Conservation (phyloP, 805 yeast genomes). For the Saccharomycodes ludwigii region DNA sequence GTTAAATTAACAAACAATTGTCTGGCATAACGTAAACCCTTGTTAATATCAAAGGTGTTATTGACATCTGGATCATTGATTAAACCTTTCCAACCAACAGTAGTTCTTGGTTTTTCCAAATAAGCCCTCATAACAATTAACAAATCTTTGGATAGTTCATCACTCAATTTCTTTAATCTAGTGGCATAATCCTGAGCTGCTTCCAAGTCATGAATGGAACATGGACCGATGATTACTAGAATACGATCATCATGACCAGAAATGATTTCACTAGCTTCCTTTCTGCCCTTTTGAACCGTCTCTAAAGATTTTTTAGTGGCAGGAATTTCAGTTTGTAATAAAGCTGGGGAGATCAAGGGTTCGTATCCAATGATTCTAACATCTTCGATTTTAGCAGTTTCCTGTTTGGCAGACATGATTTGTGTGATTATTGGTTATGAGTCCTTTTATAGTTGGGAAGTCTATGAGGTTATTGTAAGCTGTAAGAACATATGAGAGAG, state of each 20-base stretch:
- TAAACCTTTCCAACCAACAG: conserved; percentile 98
- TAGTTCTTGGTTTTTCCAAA: conserved; percentile 94
- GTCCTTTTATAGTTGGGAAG: no score
- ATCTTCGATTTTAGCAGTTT: conserved; percentile 67
- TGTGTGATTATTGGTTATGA: no score
- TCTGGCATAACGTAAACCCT: conserved; percentile 83
- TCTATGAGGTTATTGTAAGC: no score
- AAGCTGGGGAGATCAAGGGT: conserved; percentile 87
- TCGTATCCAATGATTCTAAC: conserved; percentile 82
- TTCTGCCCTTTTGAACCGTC: conserved; percentile 67
- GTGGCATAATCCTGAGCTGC: conserved; percentile 87
- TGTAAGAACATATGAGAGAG: no score
- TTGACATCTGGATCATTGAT: conserved; percentile 96
- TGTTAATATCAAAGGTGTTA: conserved; percentile 84
- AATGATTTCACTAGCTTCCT: conserved; percentile 33
- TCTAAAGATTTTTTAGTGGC: conserved; percentile 41
- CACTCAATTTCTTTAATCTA: conserved; percentile 44
- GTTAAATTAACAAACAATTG: conserved; percentile 78
- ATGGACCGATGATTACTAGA: conserved; percentile 88
- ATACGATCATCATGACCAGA: conserved; percentile 78
- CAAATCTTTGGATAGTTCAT: conserved; percentile 59
- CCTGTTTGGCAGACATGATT: no score
- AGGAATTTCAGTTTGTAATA: conserved; percentile 76
- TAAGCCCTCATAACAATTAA: conserved; percentile 94
- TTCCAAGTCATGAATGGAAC: conserved; percentile 88